Evolutionary conservation across 2,329 filamentous ascomycete genomes (phyloP), one percentile per base, ranked within the genome.

Genomic region (Colletotrichum aenigma): DNA sequence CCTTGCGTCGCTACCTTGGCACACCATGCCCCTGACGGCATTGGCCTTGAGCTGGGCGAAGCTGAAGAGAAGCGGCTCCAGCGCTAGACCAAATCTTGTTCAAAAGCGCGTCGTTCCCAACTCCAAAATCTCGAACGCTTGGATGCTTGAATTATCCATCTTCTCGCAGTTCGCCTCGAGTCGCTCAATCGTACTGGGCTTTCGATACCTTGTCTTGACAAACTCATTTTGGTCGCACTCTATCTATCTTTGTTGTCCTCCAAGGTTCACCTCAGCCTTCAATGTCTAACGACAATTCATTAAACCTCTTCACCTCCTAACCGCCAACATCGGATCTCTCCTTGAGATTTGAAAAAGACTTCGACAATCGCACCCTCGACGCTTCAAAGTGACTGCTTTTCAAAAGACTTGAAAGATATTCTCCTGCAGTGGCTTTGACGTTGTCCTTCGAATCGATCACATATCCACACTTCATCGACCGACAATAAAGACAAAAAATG

Each of bases 91-190:
- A 30, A 28, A 21, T 73, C 60, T 73, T 72, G 65, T 75, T 69
- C 70, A 76, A 76, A 74, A 73, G 58, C 70, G 64, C 64, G 30
- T 74, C n/a, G 52, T 21, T 69, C 65, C 74, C 74, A 38, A n/a
- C 32, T 43, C 56, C 64, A 15, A 28, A 62, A 26, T 12, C n/a
- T 52, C 43, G 28, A n/a, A 43, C n/a, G n/a, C 56, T 55, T 62
- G 56, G 36, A 52, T 70, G 18, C 52, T 34, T 52, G 21, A 70
- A 32, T 36, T 62, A n/a, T 67, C 56, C 56, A 62, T 62, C 26
- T 24, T 70, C 67, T 62, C 36, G 56, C 28, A 70, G 62, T 36
- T 68, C 26, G 7, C 18, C 12, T 62, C 48, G 36, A 52, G 28
- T 48, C 61, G 30, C 28, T 36, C 48, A 18, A 65, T 18, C 8